Evolutionary conservation across 352 stramenopile species (phyloP).

Genomic region (Phytophthora fragariae): DNA sequence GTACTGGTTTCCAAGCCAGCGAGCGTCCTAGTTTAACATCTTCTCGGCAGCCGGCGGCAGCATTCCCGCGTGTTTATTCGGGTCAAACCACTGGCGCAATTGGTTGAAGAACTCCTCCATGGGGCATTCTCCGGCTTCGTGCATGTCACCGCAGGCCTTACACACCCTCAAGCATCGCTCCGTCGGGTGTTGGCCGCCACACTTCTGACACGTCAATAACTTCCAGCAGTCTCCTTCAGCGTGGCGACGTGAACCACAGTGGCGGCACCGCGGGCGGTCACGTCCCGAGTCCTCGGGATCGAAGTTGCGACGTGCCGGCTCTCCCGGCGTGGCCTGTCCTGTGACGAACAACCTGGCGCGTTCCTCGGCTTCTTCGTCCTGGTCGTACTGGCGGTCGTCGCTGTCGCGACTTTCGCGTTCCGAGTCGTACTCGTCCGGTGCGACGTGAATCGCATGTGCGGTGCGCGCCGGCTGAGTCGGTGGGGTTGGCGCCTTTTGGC

Average conservation of each 20-base stretch:
- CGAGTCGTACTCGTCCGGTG: not conserved
- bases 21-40: not conserved
- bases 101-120: not conserved
- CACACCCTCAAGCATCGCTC: not conserved
- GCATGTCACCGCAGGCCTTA: not conserved
- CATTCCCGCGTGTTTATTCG: not conserved
- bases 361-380: constrained; percentile 15
- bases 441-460: not conserved
- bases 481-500: constrained; percentile 2
- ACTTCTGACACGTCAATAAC: not conserved
- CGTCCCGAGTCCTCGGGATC: not conserved
- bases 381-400: constrained; percentile 7
- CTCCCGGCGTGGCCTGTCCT: not conserved
- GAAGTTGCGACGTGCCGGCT: not conserved
- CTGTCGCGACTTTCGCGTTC: not conserved
- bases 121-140: not conserved
- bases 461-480: not conserved
- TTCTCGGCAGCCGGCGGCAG: not conserved
- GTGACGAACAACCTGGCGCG: not conserved
- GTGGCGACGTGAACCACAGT: constrained; percentile 5
- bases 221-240: not conserved
- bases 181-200: not conserved
- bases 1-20: not conserved
- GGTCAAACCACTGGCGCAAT: not conserved
- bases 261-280: constrained; percentile 3